Evolutionary conservation across 768 basidiomycete genomes (phyloP).

Genomic region (Amanita inopinata): DNA sequence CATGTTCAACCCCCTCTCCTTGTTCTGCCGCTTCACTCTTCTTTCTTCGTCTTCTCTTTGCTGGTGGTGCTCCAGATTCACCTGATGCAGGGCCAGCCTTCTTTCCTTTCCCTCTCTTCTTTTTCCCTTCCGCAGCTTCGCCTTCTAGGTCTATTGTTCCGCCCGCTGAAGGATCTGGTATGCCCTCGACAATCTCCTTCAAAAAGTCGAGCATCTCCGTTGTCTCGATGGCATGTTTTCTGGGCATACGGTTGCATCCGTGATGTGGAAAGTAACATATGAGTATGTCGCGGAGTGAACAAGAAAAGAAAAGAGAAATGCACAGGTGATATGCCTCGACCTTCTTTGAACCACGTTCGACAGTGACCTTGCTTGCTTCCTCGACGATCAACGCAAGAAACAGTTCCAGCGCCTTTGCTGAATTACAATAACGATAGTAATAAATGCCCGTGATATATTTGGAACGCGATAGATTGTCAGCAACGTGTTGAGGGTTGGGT

Average conservation of each 20-base stretch:
- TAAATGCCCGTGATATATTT: not conserved
- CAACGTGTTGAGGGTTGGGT: not conserved
- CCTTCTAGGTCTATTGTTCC: conserved; percentile 67
- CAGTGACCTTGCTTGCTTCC: conserved; percentile 72
- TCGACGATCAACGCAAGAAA: conserved; percentile 82
- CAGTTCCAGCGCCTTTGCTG: conserved; percentile 91
- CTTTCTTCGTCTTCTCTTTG: conserved; percentile 44
- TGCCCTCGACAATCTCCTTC: conserved; percentile 78
- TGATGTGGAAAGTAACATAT: not conserved
- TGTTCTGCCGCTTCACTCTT: conserved; percentile 25
- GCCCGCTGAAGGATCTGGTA: conserved; percentile 82
- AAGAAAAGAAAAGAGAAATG: no score
- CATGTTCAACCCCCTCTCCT: conserved; percentile 23
- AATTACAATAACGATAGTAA: not conserved
- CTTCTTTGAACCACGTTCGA: conserved; percentile 72
- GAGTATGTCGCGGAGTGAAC: conserved; percentile 22
- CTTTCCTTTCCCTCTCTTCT: conserved; percentile 51
- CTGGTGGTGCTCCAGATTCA: conserved; percentile 22
- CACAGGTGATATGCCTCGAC: conserved; percentile 92
- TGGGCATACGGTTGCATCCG: conserved; percentile 21
- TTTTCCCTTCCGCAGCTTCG: conserved; percentile 47
- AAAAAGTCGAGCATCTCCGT: conserved; percentile 90
- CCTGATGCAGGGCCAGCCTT: conserved; percentile 27
- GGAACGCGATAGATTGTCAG: not conserved
- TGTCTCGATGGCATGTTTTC: conserved; percentile 87